Evolutionary conservation across 805 yeast genomes (phyloP), one percentile per base, ranked within the genome.

Genomic region (Yamadazyma philogaea): DNA sequence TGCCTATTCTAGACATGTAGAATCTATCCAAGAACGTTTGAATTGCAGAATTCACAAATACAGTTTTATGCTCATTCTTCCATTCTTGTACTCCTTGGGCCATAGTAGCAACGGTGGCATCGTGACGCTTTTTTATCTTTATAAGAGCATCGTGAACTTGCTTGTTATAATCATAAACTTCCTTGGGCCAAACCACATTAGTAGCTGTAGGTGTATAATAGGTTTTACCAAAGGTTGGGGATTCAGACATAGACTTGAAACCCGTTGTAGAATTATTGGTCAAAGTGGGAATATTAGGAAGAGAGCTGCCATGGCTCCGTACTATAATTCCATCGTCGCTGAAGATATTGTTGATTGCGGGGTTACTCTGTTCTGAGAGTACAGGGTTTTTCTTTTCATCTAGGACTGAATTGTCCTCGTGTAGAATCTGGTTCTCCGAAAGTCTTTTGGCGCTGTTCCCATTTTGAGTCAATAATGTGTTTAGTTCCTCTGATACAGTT

Each of bases 71-170:
- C 30, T 59, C 64, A 19, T 71, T 73, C 55, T 88, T 88, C 95
- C 96, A 89, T 60, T 87, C 95, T 54, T 84, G 83, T 7, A 89
- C 95, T 27, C 96, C 96, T 51, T 87, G 87, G 0, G 96, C 96
- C 56, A 89, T 82, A 0, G 96, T 87, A 12, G 95, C 82, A 14
- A 89, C 96, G 0, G 95, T 90, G 7, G 96, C 95, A 61, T 89
- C 96, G 60, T 88, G 96, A 26, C 96, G 71, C 50, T 76, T 78
- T 57, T 88, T 89, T 62, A 88, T 88, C 47, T 74, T 78, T 39
- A 78, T 75, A 46, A 88, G 69, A 0, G 85, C 70, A 31, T 81
- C 81, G 34, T 81, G 78, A 8, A 87, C 91, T 11, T 60, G 50
- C 54, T 76, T 76, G 61, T 85, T 89, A 64, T 83, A 89, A 46